Evolutionary conservation across 371 early-diverging fungal genomes (phyloP).

Genomic region (Haplosporangium sp.): DNA sequence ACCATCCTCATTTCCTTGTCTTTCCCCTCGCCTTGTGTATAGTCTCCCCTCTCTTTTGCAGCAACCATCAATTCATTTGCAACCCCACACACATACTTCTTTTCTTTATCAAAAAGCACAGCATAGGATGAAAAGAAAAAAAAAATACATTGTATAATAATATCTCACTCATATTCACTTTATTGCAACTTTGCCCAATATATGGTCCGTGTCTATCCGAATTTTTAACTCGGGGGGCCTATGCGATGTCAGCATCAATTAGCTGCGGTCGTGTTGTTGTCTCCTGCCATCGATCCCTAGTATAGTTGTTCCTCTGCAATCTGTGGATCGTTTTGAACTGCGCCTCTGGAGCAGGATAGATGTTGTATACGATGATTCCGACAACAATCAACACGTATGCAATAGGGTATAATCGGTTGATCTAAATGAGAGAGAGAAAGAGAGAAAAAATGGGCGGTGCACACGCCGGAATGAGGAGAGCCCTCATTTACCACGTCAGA

Average conservation of each 20-base stretch:
- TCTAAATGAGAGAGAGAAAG: constrained; percentile 11
- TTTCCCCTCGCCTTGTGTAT: constrained; percentile 6
- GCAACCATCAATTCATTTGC: too few relatives aligned
- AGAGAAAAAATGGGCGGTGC: background rate
- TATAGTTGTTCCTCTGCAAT: background rate
- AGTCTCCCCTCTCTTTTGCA: background rate
- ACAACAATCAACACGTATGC: constrained; percentile 70
- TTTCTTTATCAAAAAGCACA: too few relatives aligned
- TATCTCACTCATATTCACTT: background rate
- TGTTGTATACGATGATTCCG: constrained; percentile 71
- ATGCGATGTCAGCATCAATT: too few relatives aligned
- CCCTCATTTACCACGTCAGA: too few relatives aligned
- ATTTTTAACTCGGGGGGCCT: background rate
- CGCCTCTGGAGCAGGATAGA: constrained; percentile 59
- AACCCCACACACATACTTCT: too few relatives aligned
- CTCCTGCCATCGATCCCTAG: too few relatives aligned
- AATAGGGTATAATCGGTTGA: constrained; percentile 67
- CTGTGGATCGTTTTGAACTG: constrained; percentile 20
- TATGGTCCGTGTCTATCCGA: too few relatives aligned
- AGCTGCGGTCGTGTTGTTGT: background rate
- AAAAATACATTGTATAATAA: background rate
- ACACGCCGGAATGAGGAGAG: too few relatives aligned
- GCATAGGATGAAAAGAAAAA: too few relatives aligned
- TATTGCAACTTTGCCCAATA: too few relatives aligned
- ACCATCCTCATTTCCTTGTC: background rate